Conservation (phyloP, 2,329 filamentous ascomycete species). For the Colletotrichum lentis region DNA sequence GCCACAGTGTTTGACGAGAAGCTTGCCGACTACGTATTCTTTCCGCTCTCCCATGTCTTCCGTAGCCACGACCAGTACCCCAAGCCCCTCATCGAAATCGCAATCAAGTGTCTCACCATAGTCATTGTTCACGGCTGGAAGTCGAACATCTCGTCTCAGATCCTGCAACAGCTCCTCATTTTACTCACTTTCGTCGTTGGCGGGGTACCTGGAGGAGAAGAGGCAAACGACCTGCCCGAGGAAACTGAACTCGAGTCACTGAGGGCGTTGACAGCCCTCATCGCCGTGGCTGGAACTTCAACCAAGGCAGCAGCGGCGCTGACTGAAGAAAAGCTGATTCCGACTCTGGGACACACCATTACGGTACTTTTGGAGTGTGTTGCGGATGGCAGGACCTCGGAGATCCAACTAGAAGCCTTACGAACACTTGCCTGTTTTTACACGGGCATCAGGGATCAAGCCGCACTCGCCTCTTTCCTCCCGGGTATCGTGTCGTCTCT, state of each 20-base stretch:
- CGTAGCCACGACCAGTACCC: slow-evolving; percentile 77
- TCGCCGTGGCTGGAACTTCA: slow-evolving; percentile 65
- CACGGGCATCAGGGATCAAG: slow-evolving; percentile 70
- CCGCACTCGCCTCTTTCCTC: slow-evolving; percentile 84
- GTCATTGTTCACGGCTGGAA: slow-evolving; percentile 84
- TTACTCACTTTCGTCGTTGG: slow-evolving; percentile 83
- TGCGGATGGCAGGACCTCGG: slow-evolving; percentile 67
- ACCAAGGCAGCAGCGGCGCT: slow-evolving; percentile 59
- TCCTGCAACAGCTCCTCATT: slow-evolving; percentile 86
- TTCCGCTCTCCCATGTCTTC: slow-evolving; percentile 88
- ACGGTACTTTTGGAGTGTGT: slow-evolving; percentile 80
- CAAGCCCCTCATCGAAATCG: slow-evolving; percentile 75
- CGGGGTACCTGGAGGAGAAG: slow-evolving; percentile 68
- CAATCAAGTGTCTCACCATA: slow-evolving; percentile 76
- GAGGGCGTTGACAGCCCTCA: slow-evolving; percentile 71
- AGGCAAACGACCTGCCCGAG: slow-evolving; percentile 63
- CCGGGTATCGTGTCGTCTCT: slow-evolving; percentile 87
- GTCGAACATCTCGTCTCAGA: slow-evolving; percentile 70
- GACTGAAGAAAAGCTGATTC: slow-evolving; percentile 69
- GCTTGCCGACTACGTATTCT: slow-evolving; percentile 93
- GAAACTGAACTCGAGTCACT: slow-evolving; percentile 79
- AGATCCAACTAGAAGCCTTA: slow-evolving; percentile 77
- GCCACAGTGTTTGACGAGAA: slow-evolving; percentile 73
- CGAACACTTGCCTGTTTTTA: slow-evolving; percentile 70
- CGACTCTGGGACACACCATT: slow-evolving; percentile 82